Percentiles rank a stretch among this genome's conserved stretches.
These are phyloP conservation scores for Fistulinella cinereoalba DNA, from an alignment of 1,284 basidiomycete species.

Conservation along the genomic window DNA sequence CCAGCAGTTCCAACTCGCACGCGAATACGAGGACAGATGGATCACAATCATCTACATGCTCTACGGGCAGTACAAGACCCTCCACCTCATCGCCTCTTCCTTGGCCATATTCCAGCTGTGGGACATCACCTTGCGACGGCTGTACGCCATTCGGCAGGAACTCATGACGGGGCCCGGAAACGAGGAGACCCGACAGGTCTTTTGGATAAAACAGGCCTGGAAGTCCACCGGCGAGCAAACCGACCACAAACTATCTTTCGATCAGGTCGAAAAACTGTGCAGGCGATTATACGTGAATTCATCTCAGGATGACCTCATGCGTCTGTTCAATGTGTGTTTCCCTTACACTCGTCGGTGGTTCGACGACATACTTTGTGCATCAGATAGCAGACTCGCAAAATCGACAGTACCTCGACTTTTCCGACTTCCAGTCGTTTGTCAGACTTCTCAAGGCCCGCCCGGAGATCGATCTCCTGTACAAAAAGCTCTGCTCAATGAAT, in stretches of 20 bases:
- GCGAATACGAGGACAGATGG: slow-evolving; percentile 66
- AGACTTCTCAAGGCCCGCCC: slow-evolving; percentile 80
- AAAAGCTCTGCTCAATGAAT: slow-evolving; percentile 44
- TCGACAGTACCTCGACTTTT: slow-evolving; percentile 76
- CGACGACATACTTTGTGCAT: not conserved
- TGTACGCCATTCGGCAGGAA: slow-evolving; percentile 60
- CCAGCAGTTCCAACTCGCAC: slow-evolving; percentile 67
- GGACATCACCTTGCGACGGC: slow-evolving; percentile 58
- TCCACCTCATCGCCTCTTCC: slow-evolving; percentile 83
- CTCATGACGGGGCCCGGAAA: slow-evolving; percentile 69
- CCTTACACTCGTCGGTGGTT: not conserved
- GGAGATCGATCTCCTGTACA: slow-evolving; percentile 73
- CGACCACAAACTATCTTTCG: slow-evolving; percentile 67
- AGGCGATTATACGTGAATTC: slow-evolving; percentile 72
- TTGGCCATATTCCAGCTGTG: slow-evolving; percentile 68
- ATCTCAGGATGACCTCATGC: slow-evolving; percentile 56
- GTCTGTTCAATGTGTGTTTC: slow-evolving; percentile 59
- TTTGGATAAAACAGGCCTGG: slow-evolving; percentile 87
- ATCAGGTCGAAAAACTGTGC: slow-evolving; percentile 77
- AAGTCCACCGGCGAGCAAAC: slow-evolving; percentile 61
- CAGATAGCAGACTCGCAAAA: slow-evolving; percentile 70
- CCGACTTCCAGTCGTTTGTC: slow-evolving; percentile 84
- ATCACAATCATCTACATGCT: slow-evolving; percentile 77
- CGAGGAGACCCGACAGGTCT: slow-evolving; percentile 59
- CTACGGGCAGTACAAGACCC: slow-evolving; percentile 83